Evolutionary conservation across 2,329 filamentous ascomycete genomes (phyloP), one percentile per base, ranked within the genome.

Genomic region (Penicillium sp.): DNA sequence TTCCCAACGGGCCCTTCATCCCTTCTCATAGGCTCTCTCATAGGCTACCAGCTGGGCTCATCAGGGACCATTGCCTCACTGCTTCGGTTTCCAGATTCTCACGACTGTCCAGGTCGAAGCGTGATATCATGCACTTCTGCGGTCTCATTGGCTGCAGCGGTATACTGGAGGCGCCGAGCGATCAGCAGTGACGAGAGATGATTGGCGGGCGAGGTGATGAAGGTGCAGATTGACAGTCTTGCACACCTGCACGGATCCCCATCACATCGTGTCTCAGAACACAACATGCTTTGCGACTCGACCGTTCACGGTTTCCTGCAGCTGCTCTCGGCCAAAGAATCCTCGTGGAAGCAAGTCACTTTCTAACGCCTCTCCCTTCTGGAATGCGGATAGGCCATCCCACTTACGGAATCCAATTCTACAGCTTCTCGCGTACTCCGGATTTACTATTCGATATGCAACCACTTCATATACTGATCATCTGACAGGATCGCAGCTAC

Each of bases 171-270:
- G 60, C 66, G 66, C 66, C 63, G 60, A 63, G 60, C 39, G 63
- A 67, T 66, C 60, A 61, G 56, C 58, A 35, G 59, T 60, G 41
- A 60, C 39, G 55, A 43, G 36, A 24, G 47, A 40, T 68, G 66
- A 68, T 68, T 68, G 66, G 65, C 35, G 41, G 56, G 36, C 6
- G 54, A 62, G 58, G 66, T 68, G 66, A 68, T 50, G 64, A 64
- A 63, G 61, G 62, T 68, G 66, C 66, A 68, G 65, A 55, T 67
- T 60, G 56, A 60, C 62, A 65, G 63, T 62, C 31, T 59, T 61
- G 62, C 60, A 65, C 60, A 59, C 24, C 60, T 61, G 65, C 60
- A 66, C 64, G 62, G 62, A 67, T 67, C 61, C 62, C 62, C 50
- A 65, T 68, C 66, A 68, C 66, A 68, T 61, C 51, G 11, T 54